Percentiles rank a stretch among this genome's conserved stretches.
These are phyloP conservation scores for Cladosporium sphaerospermum DNA, from an alignment of 2,329 filamentous ascomycete genomes.

Conservation along the genomic window DNA sequence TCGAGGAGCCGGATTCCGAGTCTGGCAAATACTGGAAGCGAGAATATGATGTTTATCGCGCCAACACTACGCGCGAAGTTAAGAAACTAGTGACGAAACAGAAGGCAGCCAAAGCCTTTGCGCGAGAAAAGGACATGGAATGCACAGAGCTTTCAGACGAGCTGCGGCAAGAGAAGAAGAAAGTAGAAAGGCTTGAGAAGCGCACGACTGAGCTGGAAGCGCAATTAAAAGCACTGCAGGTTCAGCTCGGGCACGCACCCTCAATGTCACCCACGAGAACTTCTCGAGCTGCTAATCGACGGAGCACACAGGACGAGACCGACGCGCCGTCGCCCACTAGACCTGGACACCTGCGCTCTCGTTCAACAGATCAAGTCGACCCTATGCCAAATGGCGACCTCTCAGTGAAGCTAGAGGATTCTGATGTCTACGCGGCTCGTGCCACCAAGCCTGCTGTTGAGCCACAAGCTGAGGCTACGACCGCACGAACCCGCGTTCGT, in stretches of 20 bases:
- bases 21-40: conserved; percentile 77
- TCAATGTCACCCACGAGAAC: not conserved
- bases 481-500: conserved; percentile 7
- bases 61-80: conserved; percentile 66
- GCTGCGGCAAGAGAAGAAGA: conserved; percentile 62
- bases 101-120: conserved; percentile 70
- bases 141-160: conserved; percentile 59
- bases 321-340: not conserved
- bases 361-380: conserved; percentile 3
- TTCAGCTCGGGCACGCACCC: conserved; percentile 14
- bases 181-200: conserved; percentile 58
- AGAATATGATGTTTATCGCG: conserved; percentile 67
- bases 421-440: not conserved
- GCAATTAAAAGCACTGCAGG: conserved; percentile 45
- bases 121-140: conserved; percentile 69
- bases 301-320: not conserved
- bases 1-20: conserved; percentile 60
- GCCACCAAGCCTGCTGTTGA: not conserved
- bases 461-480: not conserved
- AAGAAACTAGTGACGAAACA: conserved; percentile 74
- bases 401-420: not conserved
- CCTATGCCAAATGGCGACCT: too few relatives aligned
- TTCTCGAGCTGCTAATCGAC: not conserved
- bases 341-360: not conserved
- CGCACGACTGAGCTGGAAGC: conserved; percentile 55